These are phyloP conservation scores for Debaryomyces castellii DNA, from an alignment of 805 yeast species.

Conservation along the genomic window DNA sequence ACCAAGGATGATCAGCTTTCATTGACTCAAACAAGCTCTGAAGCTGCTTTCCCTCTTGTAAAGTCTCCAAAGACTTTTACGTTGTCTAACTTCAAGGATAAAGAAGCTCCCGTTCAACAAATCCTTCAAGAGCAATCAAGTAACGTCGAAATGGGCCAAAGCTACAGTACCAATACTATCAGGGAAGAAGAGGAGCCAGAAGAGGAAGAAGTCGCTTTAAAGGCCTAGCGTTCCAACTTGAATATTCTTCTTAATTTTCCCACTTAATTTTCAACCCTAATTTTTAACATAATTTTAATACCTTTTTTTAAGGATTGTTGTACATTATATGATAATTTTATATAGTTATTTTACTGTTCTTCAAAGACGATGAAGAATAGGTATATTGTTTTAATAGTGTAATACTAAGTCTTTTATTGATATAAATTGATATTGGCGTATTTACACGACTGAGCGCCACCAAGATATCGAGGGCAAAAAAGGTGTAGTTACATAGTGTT, in stretches of 20 bases:
- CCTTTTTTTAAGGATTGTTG: neutral
- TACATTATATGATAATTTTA: neutral
- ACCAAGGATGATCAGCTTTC: conserved; percentile 6
- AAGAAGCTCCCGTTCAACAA: conserved; percentile 37
- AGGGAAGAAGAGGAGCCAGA: conserved; percentile 42
- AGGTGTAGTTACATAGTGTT: neutral
- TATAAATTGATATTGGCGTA: neutral
- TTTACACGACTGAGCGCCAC: conserved; percentile 3
- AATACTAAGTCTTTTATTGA: neutral
- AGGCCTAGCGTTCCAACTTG: too few relatives aligned
- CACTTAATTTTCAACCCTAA: too few relatives aligned
- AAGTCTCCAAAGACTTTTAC: conserved; percentile 44
- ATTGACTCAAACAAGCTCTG: conserved; percentile 12
- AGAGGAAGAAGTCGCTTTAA: conserved; percentile 3
- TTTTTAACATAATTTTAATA: neutral
- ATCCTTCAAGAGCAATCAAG: conserved; percentile 20
- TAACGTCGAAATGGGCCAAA: conserved; percentile 20
- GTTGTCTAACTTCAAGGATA: conserved; percentile 33
- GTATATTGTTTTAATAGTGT: neutral
- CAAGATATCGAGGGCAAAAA: conserved; percentile 3
- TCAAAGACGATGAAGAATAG: neutral
- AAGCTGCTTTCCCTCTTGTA: conserved; percentile 23
- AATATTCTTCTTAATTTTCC: too few relatives aligned
- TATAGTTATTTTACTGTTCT: neutral
- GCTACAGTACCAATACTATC: conserved; percentile 37